A percentile compares a stretch with the other conserved stretches of the same genome.
phyloP scores from a whole-genome alignment of 2,329 filamentous ascomycete genomes.

The Gyromitra esculenta region DNA sequence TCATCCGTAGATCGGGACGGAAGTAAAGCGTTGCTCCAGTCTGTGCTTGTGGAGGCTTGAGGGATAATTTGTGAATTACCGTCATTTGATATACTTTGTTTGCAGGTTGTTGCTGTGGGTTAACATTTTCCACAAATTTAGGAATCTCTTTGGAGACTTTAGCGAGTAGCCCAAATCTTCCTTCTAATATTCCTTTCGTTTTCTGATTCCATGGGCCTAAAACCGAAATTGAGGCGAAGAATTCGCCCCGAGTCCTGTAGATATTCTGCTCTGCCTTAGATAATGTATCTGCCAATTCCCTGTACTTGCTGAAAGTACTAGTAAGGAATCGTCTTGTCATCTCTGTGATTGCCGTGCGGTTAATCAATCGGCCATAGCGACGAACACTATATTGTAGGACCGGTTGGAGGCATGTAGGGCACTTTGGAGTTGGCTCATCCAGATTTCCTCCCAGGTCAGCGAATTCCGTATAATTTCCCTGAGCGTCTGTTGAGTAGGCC shows the following conservation, averaged over 20 bases:
- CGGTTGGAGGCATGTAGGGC: conserved; percentile 26
- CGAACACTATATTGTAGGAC: conserved; percentile 19
- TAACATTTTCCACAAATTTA: neutral
- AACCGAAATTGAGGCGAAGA: neutral
- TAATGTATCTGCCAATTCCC: neutral
- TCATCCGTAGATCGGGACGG: conserved; percentile 22
- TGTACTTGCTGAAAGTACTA: conserved; percentile 2
- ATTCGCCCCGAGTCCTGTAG: neutral
- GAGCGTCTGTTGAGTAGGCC: conserved; percentile 63
- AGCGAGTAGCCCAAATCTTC: neutral
- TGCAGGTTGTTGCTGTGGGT: conserved; percentile 16
- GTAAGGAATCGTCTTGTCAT: conserved; percentile 29
- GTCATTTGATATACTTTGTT: conserved; percentile 23
- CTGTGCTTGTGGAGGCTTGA: neutral
- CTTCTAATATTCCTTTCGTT: neutral
- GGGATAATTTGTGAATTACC: neutral
- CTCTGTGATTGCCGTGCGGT: conserved; percentile 30
- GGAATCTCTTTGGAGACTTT: neutral
- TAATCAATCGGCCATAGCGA: conserved; percentile 36
- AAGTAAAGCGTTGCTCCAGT: conserved; percentile 22
- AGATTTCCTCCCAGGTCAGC: conserved; percentile 58
- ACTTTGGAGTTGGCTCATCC: conserved; percentile 38
- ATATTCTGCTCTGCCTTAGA: neutral
- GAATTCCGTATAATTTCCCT: conserved; percentile 4
- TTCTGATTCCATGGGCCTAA: neutral